Evolutionary conservation across 495 filamentous ascomycete genomes (phyloP).

Genomic region (Aspergillus indologenus): DNA sequence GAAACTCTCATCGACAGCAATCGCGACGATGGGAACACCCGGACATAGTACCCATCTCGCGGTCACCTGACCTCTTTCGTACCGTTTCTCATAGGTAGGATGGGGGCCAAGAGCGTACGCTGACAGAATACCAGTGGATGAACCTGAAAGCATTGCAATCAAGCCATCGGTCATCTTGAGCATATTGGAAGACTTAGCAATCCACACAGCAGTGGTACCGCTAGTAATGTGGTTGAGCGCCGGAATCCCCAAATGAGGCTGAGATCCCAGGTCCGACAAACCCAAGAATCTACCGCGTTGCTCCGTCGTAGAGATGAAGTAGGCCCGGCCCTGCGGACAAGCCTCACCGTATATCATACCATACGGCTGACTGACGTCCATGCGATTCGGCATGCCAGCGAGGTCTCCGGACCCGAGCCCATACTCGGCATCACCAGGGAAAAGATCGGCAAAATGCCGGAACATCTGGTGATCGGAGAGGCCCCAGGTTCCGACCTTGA

Average conservation of each 20-base stretch:
- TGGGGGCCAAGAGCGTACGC: constrained; percentile 73
- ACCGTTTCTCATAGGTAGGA: constrained; percentile 61
- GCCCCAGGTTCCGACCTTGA: constrained; percentile 83
- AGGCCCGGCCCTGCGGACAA: constrained; percentile 71
- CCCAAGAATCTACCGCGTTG: constrained; percentile 73
- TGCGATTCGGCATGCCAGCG: constrained; percentile 73
- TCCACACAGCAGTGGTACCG: constrained; percentile 78
- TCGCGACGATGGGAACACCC: constrained; percentile 84
- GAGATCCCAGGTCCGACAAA: constrained; percentile 46
- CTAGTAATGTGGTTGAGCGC: constrained; percentile 58
- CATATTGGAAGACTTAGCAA: constrained; percentile 75
- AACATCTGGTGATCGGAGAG: constrained; percentile 70
- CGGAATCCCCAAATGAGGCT: constrained; percentile 65
- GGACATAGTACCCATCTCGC: constrained; percentile 86
- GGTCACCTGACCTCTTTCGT: constrained; percentile 71
- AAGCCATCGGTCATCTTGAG: constrained; percentile 71
- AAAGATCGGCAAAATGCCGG: constrained; percentile 70
- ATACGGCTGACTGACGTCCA: constrained; percentile 83
- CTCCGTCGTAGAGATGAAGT: constrained; percentile 72
- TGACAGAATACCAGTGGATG: constrained; percentile 81
- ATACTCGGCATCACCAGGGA: constrained; percentile 69
- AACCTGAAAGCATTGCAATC: constrained; percentile 78
- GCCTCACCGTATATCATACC: constrained; percentile 85
- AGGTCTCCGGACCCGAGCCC: constrained; percentile 74
- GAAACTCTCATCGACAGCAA: constrained; percentile 81